Conservation (phyloP, 768 basidiomycete genomes). For the Collybia sordida region DNA sequence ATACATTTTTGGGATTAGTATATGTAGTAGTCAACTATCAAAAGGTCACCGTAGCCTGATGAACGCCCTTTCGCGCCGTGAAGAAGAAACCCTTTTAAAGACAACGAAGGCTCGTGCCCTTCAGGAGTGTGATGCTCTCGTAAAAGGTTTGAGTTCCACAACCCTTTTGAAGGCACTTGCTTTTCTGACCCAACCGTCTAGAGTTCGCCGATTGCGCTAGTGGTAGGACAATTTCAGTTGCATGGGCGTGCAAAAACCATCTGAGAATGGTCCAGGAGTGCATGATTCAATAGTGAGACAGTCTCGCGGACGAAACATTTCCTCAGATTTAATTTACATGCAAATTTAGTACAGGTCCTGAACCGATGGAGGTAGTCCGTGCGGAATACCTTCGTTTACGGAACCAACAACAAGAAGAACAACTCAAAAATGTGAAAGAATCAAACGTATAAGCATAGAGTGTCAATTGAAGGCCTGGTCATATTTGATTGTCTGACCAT, state of each 20-base stretch:
- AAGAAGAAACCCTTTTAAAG: slow-evolving; percentile 85
- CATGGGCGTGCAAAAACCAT: slow-evolving; percentile 78
- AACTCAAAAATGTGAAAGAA: slow-evolving; percentile 2
- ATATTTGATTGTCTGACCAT: not conserved
- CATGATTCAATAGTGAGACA: slow-evolving; percentile 74
- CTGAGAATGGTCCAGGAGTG: slow-evolving; percentile 74
- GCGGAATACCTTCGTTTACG: slow-evolving; percentile 73
- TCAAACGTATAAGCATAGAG: not conserved
- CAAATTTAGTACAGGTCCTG: slow-evolving; percentile 62
- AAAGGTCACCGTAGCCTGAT: slow-evolving; percentile 42
- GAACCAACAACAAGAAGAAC: slow-evolving; percentile 33
- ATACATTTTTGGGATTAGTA: no score
- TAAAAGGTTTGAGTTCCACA: slow-evolving; percentile 54
- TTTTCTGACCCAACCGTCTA: slow-evolving; percentile 25
- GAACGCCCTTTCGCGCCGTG: slow-evolving; percentile 84
- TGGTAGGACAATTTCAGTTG: slow-evolving; percentile 80
- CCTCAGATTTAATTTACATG: no score
- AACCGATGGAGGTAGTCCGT: slow-evolving; percentile 71
- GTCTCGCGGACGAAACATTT: not conserved
- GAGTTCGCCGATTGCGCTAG: slow-evolving; percentile 84
- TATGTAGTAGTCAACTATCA: no score
- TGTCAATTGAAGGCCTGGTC: not conserved
- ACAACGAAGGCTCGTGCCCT: slow-evolving; percentile 77
- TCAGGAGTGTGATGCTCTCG: slow-evolving; percentile 72
- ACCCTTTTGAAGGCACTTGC: not conserved